These are phyloP conservation scores for Ustilago hordei DNA, from an alignment of 1,284 basidiomycete genomes.

Conservation along the genomic window DNA sequence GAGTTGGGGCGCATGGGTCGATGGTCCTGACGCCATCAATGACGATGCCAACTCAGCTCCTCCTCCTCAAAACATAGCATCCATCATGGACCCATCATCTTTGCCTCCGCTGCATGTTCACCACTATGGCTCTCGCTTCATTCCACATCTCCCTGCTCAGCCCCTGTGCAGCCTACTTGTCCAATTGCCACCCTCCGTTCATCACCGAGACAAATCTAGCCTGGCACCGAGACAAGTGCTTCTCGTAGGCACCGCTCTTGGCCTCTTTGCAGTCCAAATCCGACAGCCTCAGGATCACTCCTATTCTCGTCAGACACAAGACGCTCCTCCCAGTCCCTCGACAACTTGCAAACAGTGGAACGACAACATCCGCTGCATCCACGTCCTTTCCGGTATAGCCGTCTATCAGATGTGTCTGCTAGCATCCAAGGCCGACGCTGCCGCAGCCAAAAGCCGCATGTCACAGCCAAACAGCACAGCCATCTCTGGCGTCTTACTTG, in stretches of 20 bases:
- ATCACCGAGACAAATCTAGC: neutral
- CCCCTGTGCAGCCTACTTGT: slow-evolving; percentile 54
- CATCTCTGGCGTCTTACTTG: slow-evolving; percentile 48
- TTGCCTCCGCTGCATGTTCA: slow-evolving; percentile 46
- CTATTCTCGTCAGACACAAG: neutral
- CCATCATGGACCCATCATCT: neutral
- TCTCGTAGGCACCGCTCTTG: slow-evolving; percentile 46
- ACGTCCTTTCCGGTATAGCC: slow-evolving; percentile 51
- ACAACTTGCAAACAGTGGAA: slow-evolving; percentile 34
- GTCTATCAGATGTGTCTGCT: slow-evolving; percentile 56
- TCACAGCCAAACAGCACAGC: neutral
- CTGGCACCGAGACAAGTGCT: slow-evolving; percentile 21
- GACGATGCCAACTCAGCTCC: slow-evolving; percentile 10
- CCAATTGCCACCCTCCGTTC: slow-evolving; percentile 21
- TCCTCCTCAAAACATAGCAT: neutral
- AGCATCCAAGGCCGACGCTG: slow-evolving; percentile 16
- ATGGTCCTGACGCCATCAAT: slow-evolving; percentile 45
- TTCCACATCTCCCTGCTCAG: slow-evolving; percentile 53
- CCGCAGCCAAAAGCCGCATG: neutral
- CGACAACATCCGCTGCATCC: slow-evolving; percentile 45
- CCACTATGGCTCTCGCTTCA: slow-evolving; percentile 54
- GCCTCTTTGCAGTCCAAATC: slow-evolving; percentile 46
- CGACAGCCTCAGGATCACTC: slow-evolving; percentile 1
- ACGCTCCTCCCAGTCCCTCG: neutral
- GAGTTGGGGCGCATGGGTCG: slow-evolving; percentile 52